Evolutionary conservation across 176 grass and related monocot species (phyloP).

Genomic region (Themeda triandra): DNA sequence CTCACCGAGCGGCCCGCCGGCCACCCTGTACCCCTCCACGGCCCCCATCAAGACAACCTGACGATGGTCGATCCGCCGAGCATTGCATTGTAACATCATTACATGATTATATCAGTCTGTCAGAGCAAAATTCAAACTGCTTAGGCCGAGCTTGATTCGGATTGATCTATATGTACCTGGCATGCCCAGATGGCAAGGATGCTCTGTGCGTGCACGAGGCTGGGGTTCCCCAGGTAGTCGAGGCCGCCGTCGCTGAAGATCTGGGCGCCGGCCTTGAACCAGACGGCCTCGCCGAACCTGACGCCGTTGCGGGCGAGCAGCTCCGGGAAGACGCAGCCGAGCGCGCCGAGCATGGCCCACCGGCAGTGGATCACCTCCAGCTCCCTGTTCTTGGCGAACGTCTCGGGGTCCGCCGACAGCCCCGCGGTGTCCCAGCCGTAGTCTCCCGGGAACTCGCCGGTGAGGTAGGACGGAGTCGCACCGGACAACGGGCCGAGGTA

Average conservation of each 20-base stretch:
- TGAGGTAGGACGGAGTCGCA: constrained; percentile 47
- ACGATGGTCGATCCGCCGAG: no score
- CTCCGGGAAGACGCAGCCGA: constrained; percentile 63
- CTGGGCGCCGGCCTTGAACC: constrained; percentile 61
- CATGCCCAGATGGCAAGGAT: constrained; percentile 62
- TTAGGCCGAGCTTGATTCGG: no score
- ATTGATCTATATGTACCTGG: no score
- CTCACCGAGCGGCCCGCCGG: constrained; percentile 24
- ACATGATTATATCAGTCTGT: not conserved
- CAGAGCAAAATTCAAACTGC: no score
- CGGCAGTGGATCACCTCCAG: constrained; percentile 52
- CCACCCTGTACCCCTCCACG: constrained; percentile 21
- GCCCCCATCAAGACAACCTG: constrained; percentile 29
- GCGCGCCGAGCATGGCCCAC: constrained; percentile 64
- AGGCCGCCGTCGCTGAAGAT: constrained; percentile 63
- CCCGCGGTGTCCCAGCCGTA: constrained; percentile 54
- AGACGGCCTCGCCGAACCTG: constrained; percentile 55
- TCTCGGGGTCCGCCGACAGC: constrained; percentile 49
- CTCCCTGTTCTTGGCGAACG: constrained; percentile 56
- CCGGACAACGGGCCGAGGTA: constrained; percentile 48
- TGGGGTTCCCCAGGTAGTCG: constrained; percentile 67
- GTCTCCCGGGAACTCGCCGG: constrained; percentile 49
- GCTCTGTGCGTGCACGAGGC: constrained; percentile 60
- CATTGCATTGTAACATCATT: not conserved
- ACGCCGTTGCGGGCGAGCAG: constrained; percentile 49